Base-by-base conservation (phyloP, 108 stramenopile species). In the Pseudonitzschia multistriata region DNA sequence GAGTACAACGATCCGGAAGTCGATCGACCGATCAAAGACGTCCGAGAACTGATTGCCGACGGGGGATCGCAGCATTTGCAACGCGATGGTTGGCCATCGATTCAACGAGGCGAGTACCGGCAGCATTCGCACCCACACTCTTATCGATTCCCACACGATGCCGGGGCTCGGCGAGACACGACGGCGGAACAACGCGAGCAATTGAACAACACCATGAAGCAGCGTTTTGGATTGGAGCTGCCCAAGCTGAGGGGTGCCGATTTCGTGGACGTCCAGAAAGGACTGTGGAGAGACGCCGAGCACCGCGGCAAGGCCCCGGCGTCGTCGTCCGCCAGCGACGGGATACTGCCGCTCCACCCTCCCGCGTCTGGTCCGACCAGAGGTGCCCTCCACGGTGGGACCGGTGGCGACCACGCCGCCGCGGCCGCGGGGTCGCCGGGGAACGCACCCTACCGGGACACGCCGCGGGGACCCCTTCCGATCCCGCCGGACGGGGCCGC, bases 211-310 rank as follows among this genome's bases (percentile, higher is more conserved):
- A 35, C 83, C n/a, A 86, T 86, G 85, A 79, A 81, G 40, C 80
- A 86, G 42, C 70, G 80, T 27, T 86, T 74, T 70, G 86, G 86
- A 14, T 54, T 87, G 27, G 42, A 82, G 30, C 63, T 87, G 35
- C 86, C 86, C 24, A 15, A 61, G 21, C 22, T 74, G 10, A 29
- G 34, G 47, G 61, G 52, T 11, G 39, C 45, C 7, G 49, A 54
- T 64, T 64, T 62, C 34, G 24, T 31, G 29, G 39, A 11, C 13
- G 31, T 33, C 6, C 49, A 67, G 2, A 60, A 60, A n/a, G 36
- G 59, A 24, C 59, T 37, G 4, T 25, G 1, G 21, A 7, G 3
- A 22, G 22, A 52, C 21, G 21, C 27, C 30, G 13, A 35, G 3
- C 8, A 36, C 63, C 25, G 47, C 29, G n/a, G 22, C 35, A 15